Conservation (phyloP, 306 rosid genomes). For the Datisca glomerata region DNA sequence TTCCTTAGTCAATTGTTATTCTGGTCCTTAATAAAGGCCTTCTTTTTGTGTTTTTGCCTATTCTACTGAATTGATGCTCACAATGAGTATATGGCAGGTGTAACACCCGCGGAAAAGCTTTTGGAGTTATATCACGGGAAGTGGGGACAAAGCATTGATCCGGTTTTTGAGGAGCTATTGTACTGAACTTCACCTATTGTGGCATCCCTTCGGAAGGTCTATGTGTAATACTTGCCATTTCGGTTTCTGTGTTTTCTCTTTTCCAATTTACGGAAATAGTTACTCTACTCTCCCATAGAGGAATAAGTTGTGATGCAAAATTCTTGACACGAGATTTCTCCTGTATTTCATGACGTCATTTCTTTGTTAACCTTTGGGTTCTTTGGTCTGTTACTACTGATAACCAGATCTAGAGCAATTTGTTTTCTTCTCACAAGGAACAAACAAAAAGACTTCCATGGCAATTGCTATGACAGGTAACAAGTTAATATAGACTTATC, state of each 20-base stretch:
- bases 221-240: conserved; percentile 17
- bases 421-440: no score
- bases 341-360: no score
- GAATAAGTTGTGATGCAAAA: conserved; percentile 21
- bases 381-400: no score
- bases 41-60: background rate
- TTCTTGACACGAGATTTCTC: conserved; percentile 16
- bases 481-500: no score
- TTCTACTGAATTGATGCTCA: background rate
- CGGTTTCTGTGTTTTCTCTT: conserved; percentile 13
- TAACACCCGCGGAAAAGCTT: conserved; percentile 86
- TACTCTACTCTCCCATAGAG: conserved; percentile 1
- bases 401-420: no score
- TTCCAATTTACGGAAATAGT: conserved; percentile 14
- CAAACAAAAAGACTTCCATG: no score
- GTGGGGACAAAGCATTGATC: conserved; percentile 79
- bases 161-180: conserved; percentile 81
- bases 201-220: conserved; percentile 19
- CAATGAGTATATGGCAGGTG: conserved; percentile 37
- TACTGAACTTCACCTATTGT: conserved; percentile 40
- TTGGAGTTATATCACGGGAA: conserved; percentile 70
- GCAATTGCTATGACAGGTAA: no score
- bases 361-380: no score
- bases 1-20: no score
- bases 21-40: no score